A percentile compares a stretch with the other conserved stretches of the same genome.
Conservation (phyloP, 306 rosid genomes). For the Lupinus albus region DNA sequence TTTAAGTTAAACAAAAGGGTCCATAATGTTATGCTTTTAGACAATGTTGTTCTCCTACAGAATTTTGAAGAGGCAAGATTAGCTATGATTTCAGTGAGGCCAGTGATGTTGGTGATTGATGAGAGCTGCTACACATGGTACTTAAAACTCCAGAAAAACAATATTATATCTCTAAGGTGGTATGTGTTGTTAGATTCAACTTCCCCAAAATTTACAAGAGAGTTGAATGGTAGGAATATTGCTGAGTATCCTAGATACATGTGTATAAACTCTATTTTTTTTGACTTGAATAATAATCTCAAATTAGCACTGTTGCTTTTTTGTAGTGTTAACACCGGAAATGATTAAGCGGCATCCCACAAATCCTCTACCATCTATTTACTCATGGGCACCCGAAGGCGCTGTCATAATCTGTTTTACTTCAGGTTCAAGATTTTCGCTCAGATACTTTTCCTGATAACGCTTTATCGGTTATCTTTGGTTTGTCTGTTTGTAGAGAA, state of each 20-base stretch:
- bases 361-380: slow-evolving; percentile 44
- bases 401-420: slow-evolving; percentile 80
- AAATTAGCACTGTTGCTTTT: slow-evolving; percentile 19
- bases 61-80: slow-evolving; percentile 70
- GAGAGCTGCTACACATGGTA: slow-evolving; percentile 65
- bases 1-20: background rate
- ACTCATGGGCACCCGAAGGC: slow-evolving; percentile 70
- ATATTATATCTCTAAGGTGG: slow-evolving; percentile 67
- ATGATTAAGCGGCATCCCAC: slow-evolving; percentile 52
- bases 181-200: slow-evolving; percentile 59
- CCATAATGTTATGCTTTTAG: slow-evolving; percentile 29
- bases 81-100: slow-evolving; percentile 69
- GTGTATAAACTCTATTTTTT: background rate
- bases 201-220: slow-evolving; percentile 40
- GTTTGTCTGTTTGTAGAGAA: slow-evolving; percentile 13
- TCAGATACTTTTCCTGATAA: slow-evolving; percentile 4
- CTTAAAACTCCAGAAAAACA: slow-evolving; percentile 52
- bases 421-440: slow-evolving; percentile 64
- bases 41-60: slow-evolving; percentile 43
- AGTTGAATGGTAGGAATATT: slow-evolving; percentile 51
- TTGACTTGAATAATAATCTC: slow-evolving; percentile 26
- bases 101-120: slow-evolving; percentile 73
- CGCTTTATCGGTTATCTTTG: background rate
- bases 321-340: slow-evolving; percentile 56
- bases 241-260: slow-evolving; percentile 9